These are phyloP conservation scores for Monsonia emarginata DNA, from an alignment of 441 rosid genomes.

Conservation along the genomic window DNA sequence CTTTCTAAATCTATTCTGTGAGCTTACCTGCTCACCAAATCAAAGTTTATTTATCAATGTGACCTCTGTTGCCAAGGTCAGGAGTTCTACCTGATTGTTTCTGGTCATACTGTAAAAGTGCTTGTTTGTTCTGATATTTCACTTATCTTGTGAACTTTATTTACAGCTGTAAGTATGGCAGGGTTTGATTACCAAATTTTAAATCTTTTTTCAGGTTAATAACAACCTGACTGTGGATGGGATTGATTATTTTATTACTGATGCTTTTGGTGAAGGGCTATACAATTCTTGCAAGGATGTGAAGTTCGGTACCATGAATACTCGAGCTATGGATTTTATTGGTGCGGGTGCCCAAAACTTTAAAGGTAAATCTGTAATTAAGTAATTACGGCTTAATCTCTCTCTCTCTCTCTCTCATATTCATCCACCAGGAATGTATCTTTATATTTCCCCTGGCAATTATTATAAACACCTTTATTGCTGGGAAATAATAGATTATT, in stretches of 20 bases:
- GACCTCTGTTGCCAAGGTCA: constrained; percentile 67
- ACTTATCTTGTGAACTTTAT: constrained; percentile 9
- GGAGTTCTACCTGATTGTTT: constrained; percentile 10
- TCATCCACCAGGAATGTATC: background rate
- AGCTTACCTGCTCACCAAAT: constrained; percentile 88
- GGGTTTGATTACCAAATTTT: background rate
- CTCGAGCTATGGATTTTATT: constrained; percentile 63
- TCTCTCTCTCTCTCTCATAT: constrained; percentile 14
- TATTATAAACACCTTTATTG: background rate
- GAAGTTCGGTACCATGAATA: constrained; percentile 87
- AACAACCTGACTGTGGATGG: constrained; percentile 72
- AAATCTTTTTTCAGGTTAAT: constrained; percentile 45
- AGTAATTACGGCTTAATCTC: background rate
- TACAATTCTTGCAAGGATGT: constrained; percentile 90
- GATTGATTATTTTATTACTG: constrained; percentile 63
- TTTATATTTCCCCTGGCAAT: background rate
- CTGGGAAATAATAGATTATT: background rate
- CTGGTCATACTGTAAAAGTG: constrained; percentile 2
- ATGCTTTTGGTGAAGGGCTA: constrained; percentile 71
- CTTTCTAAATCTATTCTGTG: constrained; percentile 87
- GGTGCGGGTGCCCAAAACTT: constrained; percentile 83
- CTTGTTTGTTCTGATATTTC: constrained; percentile 2
- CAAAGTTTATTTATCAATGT: constrained; percentile 91
- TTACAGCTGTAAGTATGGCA: background rate
- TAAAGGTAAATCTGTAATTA: constrained; percentile 37